A percentile compares a stretch with the other conserved stretches of the same genome.
Conservation (phyloP, 495 filamentous ascomycete genomes). For the Aspergillus affinis region DNA sequence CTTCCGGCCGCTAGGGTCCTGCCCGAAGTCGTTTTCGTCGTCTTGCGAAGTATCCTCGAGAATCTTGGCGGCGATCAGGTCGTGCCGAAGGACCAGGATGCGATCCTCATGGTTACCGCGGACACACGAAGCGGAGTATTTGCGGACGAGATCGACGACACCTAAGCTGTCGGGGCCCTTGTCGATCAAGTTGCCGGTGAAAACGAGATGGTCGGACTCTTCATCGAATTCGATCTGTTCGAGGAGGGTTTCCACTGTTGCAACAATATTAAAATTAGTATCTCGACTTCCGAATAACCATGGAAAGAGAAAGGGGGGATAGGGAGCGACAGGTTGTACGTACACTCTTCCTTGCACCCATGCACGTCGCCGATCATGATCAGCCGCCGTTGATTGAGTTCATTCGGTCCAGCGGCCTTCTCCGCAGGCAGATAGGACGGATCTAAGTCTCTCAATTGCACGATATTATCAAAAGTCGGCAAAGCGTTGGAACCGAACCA, state of each 20-base stretch:
- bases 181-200: conserved; percentile 81
- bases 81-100: conserved; percentile 56
- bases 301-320: neutral
- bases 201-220: conserved; percentile 70
- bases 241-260: conserved; percentile 62
- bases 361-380: conserved; percentile 89
- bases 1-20: conserved; percentile 38
- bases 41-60: conserved; percentile 16
- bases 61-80: conserved; percentile 31
- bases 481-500: conserved; percentile 51
- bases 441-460: conserved; percentile 33
- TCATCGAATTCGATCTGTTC: conserved; percentile 62
- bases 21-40: conserved; percentile 17
- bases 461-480: conserved; percentile 48
- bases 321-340: conserved; percentile 18
- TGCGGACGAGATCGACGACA: conserved; percentile 71
- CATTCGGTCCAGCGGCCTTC: conserved; percentile 1
- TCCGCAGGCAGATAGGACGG: conserved; percentile 17
- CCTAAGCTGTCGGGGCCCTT: conserved; percentile 84
- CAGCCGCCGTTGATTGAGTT: conserved; percentile 41
- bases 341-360: conserved; percentile 69
- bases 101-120: conserved; percentile 94
- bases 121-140: conserved; percentile 70
- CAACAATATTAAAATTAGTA: neutral
- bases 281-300: neutral